Evolutionary conservation across 2,329 filamentous ascomycete genomes (phyloP).

Genomic region (Penicillium sp.): DNA sequence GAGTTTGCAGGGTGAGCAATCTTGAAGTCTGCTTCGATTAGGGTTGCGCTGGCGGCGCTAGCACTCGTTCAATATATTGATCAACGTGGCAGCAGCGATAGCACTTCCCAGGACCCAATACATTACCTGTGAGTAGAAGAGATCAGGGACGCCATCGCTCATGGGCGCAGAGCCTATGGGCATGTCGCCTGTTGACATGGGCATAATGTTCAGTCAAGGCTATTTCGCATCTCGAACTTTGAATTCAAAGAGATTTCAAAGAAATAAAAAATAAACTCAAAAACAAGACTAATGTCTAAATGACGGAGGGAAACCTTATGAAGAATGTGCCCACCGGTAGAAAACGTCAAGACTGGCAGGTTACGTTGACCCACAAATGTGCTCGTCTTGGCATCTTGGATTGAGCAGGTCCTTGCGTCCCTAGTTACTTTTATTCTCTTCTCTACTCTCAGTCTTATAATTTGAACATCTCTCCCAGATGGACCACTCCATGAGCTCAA

Average conservation of each 20-base stretch:
- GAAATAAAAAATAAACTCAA: not conserved
- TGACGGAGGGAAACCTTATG: conserved; percentile 3
- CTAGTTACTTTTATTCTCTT: not conserved
- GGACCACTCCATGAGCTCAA: conserved; percentile 8
- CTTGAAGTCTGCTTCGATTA: conserved; percentile 41
- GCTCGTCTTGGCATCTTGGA: not conserved
- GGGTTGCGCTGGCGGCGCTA: conserved; percentile 30
- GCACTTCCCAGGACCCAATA: conserved; percentile 50
- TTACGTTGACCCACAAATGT: not conserved
- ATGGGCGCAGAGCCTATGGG: conserved; percentile 41
- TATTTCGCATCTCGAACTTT: not conserved
- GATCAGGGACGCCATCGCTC: conserved; percentile 42
- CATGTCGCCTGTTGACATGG: conserved; percentile 26
- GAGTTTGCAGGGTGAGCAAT: conserved; percentile 48
- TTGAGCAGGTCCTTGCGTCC: not conserved
- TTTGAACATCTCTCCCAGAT: not conserved
- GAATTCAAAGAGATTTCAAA: not conserved
- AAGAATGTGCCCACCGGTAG: conserved; percentile 12
- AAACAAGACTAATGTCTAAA: not conserved
- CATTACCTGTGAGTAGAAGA: conserved; percentile 48
- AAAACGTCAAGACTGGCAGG: not conserved
- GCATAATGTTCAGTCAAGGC: conserved; percentile 13
- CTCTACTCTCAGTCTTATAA: not conserved
- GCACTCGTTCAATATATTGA: conserved; percentile 45
- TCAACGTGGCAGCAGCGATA: conserved; percentile 32